Conservation (phyloP, 202 grass and related monocot genomes). For the Eragrostis tef region DNA sequence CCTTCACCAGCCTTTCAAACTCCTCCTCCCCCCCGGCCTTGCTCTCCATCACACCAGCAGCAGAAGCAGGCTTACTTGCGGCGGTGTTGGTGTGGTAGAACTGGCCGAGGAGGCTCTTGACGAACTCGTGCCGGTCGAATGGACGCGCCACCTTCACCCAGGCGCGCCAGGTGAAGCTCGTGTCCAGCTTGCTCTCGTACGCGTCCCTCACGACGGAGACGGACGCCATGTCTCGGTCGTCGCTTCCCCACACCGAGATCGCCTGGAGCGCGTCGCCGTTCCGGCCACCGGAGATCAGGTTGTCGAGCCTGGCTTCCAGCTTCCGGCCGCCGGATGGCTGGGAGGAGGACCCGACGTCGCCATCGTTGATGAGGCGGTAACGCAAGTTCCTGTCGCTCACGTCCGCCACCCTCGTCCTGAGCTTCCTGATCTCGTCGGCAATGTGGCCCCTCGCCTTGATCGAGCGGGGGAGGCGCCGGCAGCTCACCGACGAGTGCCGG, state of each 20-base stretch:
- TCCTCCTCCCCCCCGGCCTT: not conserved
- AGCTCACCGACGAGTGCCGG: no score
- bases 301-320: not conserved
- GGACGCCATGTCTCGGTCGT: not conserved
- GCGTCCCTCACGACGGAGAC: not conserved
- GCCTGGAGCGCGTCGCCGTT: not conserved
- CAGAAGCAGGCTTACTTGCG: no score
- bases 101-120: not conserved
- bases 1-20: not conserved
- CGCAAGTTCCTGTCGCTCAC: constrained; percentile 32
- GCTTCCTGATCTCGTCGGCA: not conserved
- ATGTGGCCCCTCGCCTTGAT: not conserved
- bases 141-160: not conserved
- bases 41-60: no score
- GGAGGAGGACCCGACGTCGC: not conserved
- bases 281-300: not conserved
- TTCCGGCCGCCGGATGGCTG: not conserved
- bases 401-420: constrained; percentile 28
- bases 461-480: no score
- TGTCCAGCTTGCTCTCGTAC: not conserved
- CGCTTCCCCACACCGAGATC: not conserved
- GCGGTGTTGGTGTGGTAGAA: not conserved
- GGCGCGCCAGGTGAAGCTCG: not conserved
- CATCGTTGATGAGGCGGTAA: constrained; percentile 1
- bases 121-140: not conserved